Base-by-base conservation (phyloP, 2,329 filamentous ascomycete species). In the Exophiala bonariae region DNA sequence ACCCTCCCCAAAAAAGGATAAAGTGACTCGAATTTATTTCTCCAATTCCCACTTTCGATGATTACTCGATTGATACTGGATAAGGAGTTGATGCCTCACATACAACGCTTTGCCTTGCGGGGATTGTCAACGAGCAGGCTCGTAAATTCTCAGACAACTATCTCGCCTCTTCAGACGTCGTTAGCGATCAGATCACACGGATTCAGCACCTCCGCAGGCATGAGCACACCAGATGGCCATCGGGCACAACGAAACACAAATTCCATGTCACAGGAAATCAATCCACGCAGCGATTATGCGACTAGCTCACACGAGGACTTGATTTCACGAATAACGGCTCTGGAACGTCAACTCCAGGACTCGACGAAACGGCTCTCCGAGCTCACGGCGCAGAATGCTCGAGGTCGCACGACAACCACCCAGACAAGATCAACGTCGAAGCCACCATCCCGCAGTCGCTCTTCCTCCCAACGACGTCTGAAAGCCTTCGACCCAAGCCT, bases 401-500 rank as follows among this genome's bases (percentile, higher is more conserved):
- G 22, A 17, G 16, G 14, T 18, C 34, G 7, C 8, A 35, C 35
- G 3, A 19, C 36, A 4, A 10, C 17, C 32, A 35, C 37, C 18
- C 16, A 43, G 8, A 20, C 34, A 6, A 23, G 14, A 6, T 16
- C 48, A 3, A n/a, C 17, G 13, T 13, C 22, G 59, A 59, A 49
- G 58, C 66, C n/a, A 72, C 76, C 52, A 17, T 73, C 73, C 42
- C 83, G 95, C 61, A 89, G 96, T 64, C 82, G 87, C 0, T 83
- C 82, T 7, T 48, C 28, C 30, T 41, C 36, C 18, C 23, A 33
- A 41, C 32, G 47, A 58, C 61, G 51, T 58, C 66, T 19, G 72
- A 77, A 53, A 17, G 73, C 74, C 41, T 85, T 96, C 61, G 89
- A 97, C 64, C 82, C 88, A 0, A 83, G 82, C 11, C 86, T 83